phyloP scores from a whole-genome alignment of 108 stramenopile species.

The Aurantiochytrium sp. region DNA sequence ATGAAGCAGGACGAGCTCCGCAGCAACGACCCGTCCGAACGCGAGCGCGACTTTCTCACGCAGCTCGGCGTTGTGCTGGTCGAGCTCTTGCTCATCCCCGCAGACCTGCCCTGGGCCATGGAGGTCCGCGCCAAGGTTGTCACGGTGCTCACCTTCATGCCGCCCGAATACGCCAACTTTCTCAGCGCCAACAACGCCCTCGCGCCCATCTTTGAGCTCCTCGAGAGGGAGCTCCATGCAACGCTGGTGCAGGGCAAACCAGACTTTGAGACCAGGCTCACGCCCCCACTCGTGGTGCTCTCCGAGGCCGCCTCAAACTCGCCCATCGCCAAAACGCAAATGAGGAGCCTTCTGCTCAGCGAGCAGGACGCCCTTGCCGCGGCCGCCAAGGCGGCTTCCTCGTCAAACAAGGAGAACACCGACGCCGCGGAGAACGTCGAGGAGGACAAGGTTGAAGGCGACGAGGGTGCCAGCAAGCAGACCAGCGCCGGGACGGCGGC shows the following conservation, averaged over 20 bases:
- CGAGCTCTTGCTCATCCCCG: not conserved
- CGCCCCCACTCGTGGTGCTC: not conserved
- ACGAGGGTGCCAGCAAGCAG: too few relatives aligned
- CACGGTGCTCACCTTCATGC: slow-evolving; percentile 10
- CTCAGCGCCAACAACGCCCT: not conserved
- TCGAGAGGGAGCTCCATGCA: not conserved
- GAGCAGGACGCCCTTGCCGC: not conserved
- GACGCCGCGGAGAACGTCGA: too few relatives aligned
- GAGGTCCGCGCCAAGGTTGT: not conserved
- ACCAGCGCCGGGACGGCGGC: too few relatives aligned
- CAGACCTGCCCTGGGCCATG: not conserved
- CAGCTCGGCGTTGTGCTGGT: not conserved
- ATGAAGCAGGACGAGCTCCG: not conserved
- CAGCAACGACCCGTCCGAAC: not conserved
- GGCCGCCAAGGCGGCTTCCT: not conserved
- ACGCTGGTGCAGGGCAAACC: not conserved
- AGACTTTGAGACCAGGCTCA: not conserved
- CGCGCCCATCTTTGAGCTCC: not conserved
- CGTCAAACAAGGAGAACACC: too few relatives aligned
- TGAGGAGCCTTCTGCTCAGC: not conserved
- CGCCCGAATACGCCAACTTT: slow-evolving; percentile 15
- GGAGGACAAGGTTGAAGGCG: too few relatives aligned
- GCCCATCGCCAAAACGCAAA: not conserved
- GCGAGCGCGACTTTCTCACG: not conserved
- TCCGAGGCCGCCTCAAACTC: not conserved